Evolutionary conservation across 345 rosid species (phyloP).

Genomic region (Lepidium sativum): DNA sequence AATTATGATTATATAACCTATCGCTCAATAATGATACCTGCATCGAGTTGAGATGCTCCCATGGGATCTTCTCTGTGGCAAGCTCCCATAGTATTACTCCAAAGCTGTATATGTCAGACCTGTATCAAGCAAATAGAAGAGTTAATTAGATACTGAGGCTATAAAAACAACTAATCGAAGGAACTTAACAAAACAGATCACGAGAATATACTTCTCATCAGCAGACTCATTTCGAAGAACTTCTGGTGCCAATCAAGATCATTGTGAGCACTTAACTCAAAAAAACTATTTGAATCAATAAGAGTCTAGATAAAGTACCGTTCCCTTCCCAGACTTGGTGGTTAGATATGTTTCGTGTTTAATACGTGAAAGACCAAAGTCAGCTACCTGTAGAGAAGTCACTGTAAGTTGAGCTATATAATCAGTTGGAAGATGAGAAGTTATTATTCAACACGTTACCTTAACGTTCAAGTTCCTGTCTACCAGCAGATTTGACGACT

Average conservation of each 20-base stretch:
- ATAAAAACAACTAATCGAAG: background rate
- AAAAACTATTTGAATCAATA: background rate
- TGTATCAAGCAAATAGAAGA: constrained; percentile 22
- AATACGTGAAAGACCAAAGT: constrained; percentile 95
- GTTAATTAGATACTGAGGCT: constrained; percentile 6
- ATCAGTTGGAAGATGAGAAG: background rate
- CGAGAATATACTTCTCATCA: constrained; percentile 71
- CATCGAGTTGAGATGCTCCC: constrained; percentile 93
- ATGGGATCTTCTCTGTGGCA: constrained; percentile 89
- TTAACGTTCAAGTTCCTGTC: constrained; percentile 92
- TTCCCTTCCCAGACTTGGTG: constrained; percentile 84
- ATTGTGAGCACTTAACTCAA: background rate
- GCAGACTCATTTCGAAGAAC: constrained; percentile 88
- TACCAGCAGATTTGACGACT: constrained; percentile 93
- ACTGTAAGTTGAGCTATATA: background rate
- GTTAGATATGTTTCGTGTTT: constrained; percentile 74
- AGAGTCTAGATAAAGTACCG: constrained; percentile 39
- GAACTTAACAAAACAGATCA: constrained; percentile 1
- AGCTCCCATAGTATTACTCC: constrained; percentile 96
- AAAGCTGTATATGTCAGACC: constrained; percentile 91
- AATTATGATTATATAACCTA: background rate
- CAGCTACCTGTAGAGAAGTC: constrained; percentile 61
- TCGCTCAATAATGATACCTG: constrained; percentile 46
- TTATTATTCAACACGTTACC: constrained; percentile 32
- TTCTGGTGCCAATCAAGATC: constrained; percentile 51